A percentile compares a stretch with the other conserved stretches of the same genome.
Evolutionary conservation across 2,329 filamentous ascomycete species (phyloP).

Genomic region (Fusarium sp.): DNA sequence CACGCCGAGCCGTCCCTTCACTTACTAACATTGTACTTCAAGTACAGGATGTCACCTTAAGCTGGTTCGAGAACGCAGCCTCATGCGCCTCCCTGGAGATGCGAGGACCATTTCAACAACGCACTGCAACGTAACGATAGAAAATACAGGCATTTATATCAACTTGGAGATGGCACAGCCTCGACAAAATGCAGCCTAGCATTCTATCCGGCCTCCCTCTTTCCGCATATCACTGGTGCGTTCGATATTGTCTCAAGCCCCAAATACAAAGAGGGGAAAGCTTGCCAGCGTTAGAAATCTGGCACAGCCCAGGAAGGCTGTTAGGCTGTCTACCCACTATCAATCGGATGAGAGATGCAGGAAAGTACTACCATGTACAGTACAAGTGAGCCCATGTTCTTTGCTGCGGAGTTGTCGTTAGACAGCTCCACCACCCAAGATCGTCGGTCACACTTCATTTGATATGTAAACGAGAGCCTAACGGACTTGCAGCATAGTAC

Average conservation of each 20-base stretch:
- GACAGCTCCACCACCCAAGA: constrained; percentile 16
- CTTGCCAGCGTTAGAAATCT: neutral
- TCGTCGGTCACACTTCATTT: constrained; percentile 12
- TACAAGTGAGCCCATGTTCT: constrained; percentile 9
- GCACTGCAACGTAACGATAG: constrained; percentile 7
- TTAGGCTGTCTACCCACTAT: constrained; percentile 2
- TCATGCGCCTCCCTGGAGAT: constrained; percentile 2
- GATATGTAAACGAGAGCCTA: neutral
- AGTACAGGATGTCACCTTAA: neutral
- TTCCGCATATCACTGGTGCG: constrained; percentile 5
- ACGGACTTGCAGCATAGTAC: neutral
- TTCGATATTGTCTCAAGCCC: constrained; percentile 1
- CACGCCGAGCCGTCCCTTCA: neutral
- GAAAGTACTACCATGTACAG: neutral
- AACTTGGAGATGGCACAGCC: constrained; percentile 6
- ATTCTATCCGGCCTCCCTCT: neutral
- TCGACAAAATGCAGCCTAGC: neutral
- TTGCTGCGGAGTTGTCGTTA: constrained; percentile 17
- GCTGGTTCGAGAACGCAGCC: constrained; percentile 27
- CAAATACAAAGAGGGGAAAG: neutral
- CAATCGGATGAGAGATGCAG: constrained; percentile 17
- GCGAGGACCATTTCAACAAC: neutral
- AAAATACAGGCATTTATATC: neutral
- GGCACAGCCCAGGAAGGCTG: constrained; percentile 4
- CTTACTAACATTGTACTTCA: neutral